These are phyloP conservation scores for Hygrocybe punicea DNA, from an alignment of 768 basidiomycete species.

Conservation along the genomic window DNA sequence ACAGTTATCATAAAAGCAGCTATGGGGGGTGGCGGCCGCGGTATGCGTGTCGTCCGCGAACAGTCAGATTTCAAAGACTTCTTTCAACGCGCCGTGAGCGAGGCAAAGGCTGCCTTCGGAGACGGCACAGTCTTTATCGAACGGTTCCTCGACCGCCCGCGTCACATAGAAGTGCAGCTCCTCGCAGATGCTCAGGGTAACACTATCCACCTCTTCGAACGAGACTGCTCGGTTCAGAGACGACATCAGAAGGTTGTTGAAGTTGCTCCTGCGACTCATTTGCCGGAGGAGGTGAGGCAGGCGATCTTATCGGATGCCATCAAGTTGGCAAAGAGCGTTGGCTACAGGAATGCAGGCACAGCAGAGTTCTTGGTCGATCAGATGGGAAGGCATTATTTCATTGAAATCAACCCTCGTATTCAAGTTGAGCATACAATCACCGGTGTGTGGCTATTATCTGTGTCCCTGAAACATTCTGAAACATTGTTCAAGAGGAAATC, in stretches of 20 bases:
- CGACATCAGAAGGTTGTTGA: constrained; percentile 99
- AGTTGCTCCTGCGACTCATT: constrained; percentile 93
- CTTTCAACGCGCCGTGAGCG: constrained; percentile 89
- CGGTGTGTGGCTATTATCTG: constrained; percentile 46
- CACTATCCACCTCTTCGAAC: constrained; percentile 96
- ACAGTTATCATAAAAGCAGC: constrained; percentile 98
- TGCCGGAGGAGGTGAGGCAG: constrained; percentile 86
- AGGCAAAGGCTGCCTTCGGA: constrained; percentile 95
- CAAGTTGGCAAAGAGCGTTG: constrained; percentile 89
- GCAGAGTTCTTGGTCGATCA: constrained; percentile 98
- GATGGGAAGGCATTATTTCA: constrained; percentile 95
- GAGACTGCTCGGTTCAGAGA: constrained; percentile 97
- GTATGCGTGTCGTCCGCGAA: constrained; percentile 97
- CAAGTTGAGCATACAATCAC: constrained; percentile 99
- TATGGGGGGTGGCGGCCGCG: constrained; percentile 97
- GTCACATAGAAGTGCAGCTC: constrained; percentile 97
- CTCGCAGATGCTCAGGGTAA: constrained; percentile 90
- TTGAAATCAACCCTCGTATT: constrained; percentile 99
- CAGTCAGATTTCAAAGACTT: constrained; percentile 85
- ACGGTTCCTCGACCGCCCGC: constrained; percentile 92
- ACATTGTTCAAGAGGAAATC: constrained; percentile 79
- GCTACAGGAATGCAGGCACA: constrained; percentile 95
- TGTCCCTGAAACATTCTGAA: constrained; percentile 1
- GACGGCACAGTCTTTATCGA: constrained; percentile 99
- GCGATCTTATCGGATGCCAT: constrained; percentile 88